Evolutionary conservation across 192 early-diverging fungal genomes (phyloP), one percentile per base, ranked within the genome.

Genomic region (Coemansia sp.): DNA sequence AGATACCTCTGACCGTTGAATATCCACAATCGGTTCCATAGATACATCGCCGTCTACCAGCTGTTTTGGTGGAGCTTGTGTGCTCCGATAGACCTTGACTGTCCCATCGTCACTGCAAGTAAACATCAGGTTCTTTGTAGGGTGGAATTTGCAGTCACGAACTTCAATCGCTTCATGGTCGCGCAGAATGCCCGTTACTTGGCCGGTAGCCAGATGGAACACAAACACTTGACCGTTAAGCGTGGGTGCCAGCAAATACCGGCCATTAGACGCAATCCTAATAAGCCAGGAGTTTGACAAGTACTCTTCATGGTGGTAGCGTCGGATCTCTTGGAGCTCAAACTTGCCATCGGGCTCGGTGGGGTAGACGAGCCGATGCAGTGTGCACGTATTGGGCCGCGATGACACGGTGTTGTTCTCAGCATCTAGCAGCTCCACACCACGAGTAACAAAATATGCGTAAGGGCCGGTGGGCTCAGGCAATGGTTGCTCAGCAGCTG

Each of bases 221-320:
- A 89, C 72, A 68, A 93, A 92, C 16, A 96, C 84, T 47, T 91
- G 85, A 1, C 94, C 94, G 57, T 88, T 87, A 42, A 89, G 87
- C 2, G 93, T 96, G 1, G 94, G 94, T 20, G 94, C 94, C 37
- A 86, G 63, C n/a, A 97, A 53, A 48, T 94, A 94, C 30, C 93
- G 76, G 10, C 93, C 91, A 59, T 94, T 97, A 21, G 86, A 85
- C 0, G 90, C 65, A 23, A 97, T 81, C 31, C 93, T 92, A 36
- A 91, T 90, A n/a, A 93, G 76, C 94, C 94, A 97, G 26, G 94
- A 96, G 65, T 97, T 97, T 16, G 94, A 87, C 42, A 82, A 63
- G 55, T 88, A 96, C 82, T 89, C 83, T 41, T 87, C 87, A 68
- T 96, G 85, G 43, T 85, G 66, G 70, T 79, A 95, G 45, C 83